Evolutionary conservation across 2,329 filamentous ascomycete genomes (phyloP).

Genomic region (Curvularia spicifera): DNA sequence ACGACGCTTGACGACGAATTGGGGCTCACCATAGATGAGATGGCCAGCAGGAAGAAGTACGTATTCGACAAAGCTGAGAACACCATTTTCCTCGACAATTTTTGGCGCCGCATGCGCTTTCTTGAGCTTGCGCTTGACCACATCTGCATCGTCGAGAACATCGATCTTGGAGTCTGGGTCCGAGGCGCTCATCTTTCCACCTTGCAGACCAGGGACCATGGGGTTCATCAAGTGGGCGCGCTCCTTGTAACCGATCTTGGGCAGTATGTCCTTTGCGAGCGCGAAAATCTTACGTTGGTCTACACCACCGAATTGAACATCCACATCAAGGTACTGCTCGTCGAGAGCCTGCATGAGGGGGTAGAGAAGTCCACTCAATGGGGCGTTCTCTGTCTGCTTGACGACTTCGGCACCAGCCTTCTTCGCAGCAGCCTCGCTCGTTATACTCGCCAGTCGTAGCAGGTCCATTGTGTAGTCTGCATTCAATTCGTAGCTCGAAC

Average conservation of each 20-base stretch:
- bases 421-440: conserved; percentile 81
- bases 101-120: conserved; percentile 82
- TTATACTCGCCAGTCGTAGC: conserved; percentile 73
- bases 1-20: conserved; percentile 72
- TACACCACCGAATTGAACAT: conserved; percentile 78
- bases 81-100: conserved; percentile 81
- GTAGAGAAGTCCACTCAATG: conserved; percentile 78
- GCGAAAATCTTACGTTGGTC: conserved; percentile 92
- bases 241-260: conserved; percentile 81
- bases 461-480: conserved; percentile 83
- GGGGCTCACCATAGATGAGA: conserved; percentile 61
- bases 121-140: conserved; percentile 69
- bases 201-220: conserved; percentile 84
- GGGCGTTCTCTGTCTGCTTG: conserved; percentile 83
- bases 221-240: conserved; percentile 79
- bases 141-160: conserved; percentile 78
- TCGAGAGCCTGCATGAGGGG: conserved; percentile 89
- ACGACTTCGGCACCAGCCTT: conserved; percentile 93
- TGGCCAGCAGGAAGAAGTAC: conserved; percentile 79
- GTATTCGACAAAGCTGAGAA: conserved; percentile 85
- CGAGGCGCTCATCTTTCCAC: conserved; percentile 79
- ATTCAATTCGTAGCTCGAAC: conserved; percentile 78
- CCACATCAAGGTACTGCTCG: conserved; percentile 80
- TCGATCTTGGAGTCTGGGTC: conserved; percentile 88
- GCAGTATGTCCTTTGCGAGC: conserved; percentile 82